Conservation (phyloP, 352 stramenopile species). For the Globisporangium yorkense region DNA sequence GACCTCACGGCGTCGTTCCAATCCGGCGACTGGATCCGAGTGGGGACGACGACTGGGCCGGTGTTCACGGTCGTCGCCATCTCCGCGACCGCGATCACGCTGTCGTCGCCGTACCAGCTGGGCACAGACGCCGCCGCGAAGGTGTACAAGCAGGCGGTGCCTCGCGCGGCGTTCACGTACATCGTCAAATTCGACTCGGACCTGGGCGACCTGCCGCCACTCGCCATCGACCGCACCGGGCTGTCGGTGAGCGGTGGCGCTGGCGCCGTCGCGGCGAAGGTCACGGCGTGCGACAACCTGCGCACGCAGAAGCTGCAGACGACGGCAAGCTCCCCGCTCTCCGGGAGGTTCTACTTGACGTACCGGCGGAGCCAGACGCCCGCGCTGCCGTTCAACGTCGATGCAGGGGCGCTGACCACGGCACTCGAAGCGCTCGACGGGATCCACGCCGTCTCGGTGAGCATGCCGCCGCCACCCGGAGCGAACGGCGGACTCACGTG, state of each 20-base stretch:
- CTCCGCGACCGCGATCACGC: conserved; percentile 52
- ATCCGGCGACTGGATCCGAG: conserved; percentile 91
- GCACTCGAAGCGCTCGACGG: conserved; percentile 66
- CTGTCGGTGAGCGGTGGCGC: conserved; percentile 29
- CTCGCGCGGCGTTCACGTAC: conserved; percentile 55
- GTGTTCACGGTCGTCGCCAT: conserved; percentile 86
- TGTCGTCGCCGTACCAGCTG: conserved; percentile 87
- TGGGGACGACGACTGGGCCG: conserved; percentile 66
- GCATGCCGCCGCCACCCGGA: conserved; percentile 12
- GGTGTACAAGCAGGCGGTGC: conserved; percentile 81
- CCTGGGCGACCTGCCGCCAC: conserved; percentile 53
- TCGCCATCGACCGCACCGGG: conserved; percentile 44
- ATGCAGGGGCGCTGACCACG: conserved; percentile 32
- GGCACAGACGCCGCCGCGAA: conserved; percentile 31
- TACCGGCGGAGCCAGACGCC: conserved; percentile 68
- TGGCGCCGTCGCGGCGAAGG: conserved; percentile 24
- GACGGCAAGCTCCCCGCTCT: conserved; percentile 41
- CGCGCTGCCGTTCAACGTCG: conserved; percentile 66
- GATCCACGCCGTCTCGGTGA: conserved; percentile 74
- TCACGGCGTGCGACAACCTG: conserved; percentile 85
- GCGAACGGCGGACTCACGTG: conserved; percentile 66
- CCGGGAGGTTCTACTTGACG: conserved; percentile 81
- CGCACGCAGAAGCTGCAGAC: conserved; percentile 72
- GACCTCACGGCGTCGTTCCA: conserved; percentile 65
- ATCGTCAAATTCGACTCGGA: conserved; percentile 70